Base-by-base conservation (phyloP, 805 yeast species). In the Blastobotrys attinorum region DNA sequence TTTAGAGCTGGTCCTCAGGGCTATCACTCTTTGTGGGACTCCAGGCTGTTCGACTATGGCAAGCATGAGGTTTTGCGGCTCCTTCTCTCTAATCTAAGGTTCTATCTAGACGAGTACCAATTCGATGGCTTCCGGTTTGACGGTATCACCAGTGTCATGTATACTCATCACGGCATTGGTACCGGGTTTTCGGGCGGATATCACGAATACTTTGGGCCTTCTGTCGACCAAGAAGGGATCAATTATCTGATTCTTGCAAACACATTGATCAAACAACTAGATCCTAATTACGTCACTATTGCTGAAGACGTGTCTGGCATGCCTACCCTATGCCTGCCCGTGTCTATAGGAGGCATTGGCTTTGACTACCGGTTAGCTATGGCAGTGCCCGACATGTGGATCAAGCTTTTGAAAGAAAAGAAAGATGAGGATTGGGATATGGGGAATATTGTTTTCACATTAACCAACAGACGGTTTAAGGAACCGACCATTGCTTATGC, bases 311-410 rank as follows among this genome's bases (percentile, higher is more conserved):
- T 90, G 38, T 81, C 92, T 40, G 98, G 98, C 8, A 90, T 90
- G 82, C 98, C 98, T 27, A 88, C 97, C 1, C 67, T 92, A 45
- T 90, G 97, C 63, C 63, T 84, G 44, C 80, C 92, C 4, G 72
- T 85, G 40, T 42, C 53, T 0, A 60, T 68, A 20, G 97, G 97
- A 39, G 98, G 98, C 45, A 80, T 83, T 48, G 98, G 97, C 0
- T 90, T 90, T 57, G 92, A 89, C 61, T 90, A 90, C 63, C 72
- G 97, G 50, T 71, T 90, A 43, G 92, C 95, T 2, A 90, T 90
- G 98, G 97, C 97, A 1, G 71, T 90, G 47, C 98, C 98, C 3
- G 98, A 90, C 63, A 90, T 90, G 97, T 90, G 98, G 98, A 90
- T 90, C 67, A 92, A 92, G 63, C 64, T 88, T 39, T 66, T 90